Evolutionary conservation across 2,329 filamentous ascomycete species (phyloP).

Genomic region (Fusarium concolor): DNA sequence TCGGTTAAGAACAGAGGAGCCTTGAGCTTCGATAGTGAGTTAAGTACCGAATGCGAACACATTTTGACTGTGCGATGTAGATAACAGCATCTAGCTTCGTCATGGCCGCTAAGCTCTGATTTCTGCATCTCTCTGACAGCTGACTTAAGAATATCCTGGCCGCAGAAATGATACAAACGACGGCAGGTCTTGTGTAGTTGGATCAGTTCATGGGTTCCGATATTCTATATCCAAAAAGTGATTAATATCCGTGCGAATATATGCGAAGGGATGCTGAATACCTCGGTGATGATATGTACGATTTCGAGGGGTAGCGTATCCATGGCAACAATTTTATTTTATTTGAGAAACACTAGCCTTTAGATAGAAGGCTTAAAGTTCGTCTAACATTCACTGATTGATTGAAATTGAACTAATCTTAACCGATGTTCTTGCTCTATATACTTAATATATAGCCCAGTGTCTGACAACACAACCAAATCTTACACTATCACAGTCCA

Average conservation of each 20-base stretch:
- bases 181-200: not conserved
- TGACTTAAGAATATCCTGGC: not conserved
- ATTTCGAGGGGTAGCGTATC: not conserved
- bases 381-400: too few relatives aligned
- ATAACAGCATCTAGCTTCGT: not conserved
- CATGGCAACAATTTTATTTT: too few relatives aligned
- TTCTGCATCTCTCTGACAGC: not conserved
- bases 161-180: not conserved
- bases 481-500: too few relatives aligned
- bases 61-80: not conserved
- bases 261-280: not conserved
- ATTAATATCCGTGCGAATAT: too few relatives aligned
- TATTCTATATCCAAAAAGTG: not conserved
- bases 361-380: too few relatives aligned
- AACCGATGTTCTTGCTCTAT: too few relatives aligned
- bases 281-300: not conserved
- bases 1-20: not conserved
- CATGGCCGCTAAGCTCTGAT: not conserved
- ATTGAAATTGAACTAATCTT: too few relatives aligned
- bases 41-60: not conserved
- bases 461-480: too few relatives aligned
- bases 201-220: not conserved
- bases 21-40: not conserved
- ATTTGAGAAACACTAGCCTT: too few relatives aligned
- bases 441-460: too few relatives aligned